These are phyloP conservation scores for Stenogyne calaminthoides DNA, from an alignment of 305 asterid genomes.

Conservation along the genomic window DNA sequence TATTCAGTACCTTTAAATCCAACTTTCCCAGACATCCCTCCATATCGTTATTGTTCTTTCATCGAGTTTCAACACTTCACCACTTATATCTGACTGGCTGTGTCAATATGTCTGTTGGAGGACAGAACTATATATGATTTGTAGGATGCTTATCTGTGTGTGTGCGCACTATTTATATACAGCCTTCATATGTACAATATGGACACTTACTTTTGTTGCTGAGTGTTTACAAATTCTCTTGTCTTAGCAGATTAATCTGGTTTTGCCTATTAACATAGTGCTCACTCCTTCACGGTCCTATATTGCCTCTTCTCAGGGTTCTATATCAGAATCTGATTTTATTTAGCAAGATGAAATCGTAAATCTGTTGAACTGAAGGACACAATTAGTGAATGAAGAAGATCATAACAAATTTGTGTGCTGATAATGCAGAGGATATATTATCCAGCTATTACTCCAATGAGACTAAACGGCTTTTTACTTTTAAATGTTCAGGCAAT, in stretches of 20 bases:
- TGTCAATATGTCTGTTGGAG: neutral
- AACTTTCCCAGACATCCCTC: neutral
- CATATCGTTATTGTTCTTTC: neutral
- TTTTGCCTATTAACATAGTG: constrained; percentile 9
- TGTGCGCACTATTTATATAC: neutral
- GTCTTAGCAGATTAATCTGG: neutral
- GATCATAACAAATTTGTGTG: neutral
- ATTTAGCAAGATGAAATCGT: constrained; percentile 10
- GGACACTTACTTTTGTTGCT: neutral
- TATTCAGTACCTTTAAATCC: neutral
- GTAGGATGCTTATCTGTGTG: neutral
- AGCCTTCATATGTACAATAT: neutral
- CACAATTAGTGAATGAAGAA: neutral
- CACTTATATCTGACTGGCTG: neutral
- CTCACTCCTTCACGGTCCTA: constrained; percentile 7
- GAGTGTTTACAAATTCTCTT: neutral
- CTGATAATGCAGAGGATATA: constrained; percentile 5
- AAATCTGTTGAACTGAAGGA: constrained; percentile 16
- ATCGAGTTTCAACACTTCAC: neutral
- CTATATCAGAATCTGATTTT: constrained; percentile 9
- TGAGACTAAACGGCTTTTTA: constrained; percentile 7
- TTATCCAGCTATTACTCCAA: constrained; percentile 9
- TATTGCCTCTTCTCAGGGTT: constrained; percentile 16
- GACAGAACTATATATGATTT: neutral
- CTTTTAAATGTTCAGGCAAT: constrained; percentile 67